These are phyloP conservation scores for Wallemia mellicola DNA, from an alignment of 1,284 basidiomycete genomes.

Conservation along the genomic window DNA sequence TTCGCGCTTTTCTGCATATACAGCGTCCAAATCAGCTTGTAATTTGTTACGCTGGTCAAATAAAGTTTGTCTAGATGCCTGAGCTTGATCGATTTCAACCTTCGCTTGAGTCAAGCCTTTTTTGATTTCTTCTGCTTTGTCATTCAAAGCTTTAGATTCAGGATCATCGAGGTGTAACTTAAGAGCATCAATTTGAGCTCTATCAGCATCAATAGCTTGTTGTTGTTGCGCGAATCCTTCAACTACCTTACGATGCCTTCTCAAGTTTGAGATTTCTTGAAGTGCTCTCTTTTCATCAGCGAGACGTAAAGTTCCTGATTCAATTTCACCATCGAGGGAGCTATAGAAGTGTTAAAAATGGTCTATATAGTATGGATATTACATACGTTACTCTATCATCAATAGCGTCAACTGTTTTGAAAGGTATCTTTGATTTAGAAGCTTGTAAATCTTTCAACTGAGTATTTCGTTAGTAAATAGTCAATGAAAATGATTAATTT, in stretches of 20 bases:
- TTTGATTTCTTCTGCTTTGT: slow-evolving; percentile 56
- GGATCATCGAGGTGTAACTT: slow-evolving; percentile 70
- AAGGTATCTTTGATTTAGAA: slow-evolving; percentile 48
- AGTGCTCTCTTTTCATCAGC: slow-evolving; percentile 89
- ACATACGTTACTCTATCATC: slow-evolving; percentile 56
- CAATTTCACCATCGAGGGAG: slow-evolving; percentile 57
- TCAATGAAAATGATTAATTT: slow-evolving; percentile 5
- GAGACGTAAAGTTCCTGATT: slow-evolving; percentile 69
- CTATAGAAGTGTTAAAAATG: slow-evolving; percentile 18
- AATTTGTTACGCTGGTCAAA: slow-evolving; percentile 60
- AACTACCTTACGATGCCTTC: slow-evolving; percentile 36
- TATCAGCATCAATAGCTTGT: slow-evolving; percentile 50
- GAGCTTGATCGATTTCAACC: slow-evolving; percentile 58
- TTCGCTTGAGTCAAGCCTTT: slow-evolving; percentile 60
- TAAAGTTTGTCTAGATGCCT: slow-evolving; percentile 50
- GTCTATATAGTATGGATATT: slow-evolving; percentile 1
- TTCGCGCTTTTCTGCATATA: slow-evolving; percentile 54
- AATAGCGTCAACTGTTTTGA: slow-evolving; percentile 59
- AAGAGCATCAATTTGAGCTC: slow-evolving; percentile 43
- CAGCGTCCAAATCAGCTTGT: slow-evolving; percentile 34
- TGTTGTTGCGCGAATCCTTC: slow-evolving; percentile 49
- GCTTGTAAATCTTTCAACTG: slow-evolving; percentile 71
- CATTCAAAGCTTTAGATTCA: slow-evolving; percentile 47
- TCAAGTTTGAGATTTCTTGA: slow-evolving; percentile 46
- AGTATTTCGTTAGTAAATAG: neutral